phyloP scores from a whole-genome alignment of 1,284 basidiomycete genomes.

The Amylostereum areolatum region DNA sequence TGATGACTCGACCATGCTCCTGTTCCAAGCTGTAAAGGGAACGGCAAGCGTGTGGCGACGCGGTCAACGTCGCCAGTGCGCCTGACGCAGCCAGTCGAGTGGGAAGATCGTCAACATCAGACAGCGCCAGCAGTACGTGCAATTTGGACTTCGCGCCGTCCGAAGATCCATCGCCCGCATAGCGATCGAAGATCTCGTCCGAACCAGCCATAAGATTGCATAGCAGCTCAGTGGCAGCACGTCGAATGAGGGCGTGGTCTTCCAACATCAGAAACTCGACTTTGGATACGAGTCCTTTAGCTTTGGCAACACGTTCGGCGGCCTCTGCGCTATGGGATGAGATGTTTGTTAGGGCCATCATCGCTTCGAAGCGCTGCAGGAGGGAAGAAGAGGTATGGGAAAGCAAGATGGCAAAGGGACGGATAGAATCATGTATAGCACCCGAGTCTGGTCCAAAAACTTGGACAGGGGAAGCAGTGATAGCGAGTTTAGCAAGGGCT shows the following conservation, averaged over 20 bases:
- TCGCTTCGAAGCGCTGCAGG: constrained; percentile 85
- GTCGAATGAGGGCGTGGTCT: constrained; percentile 75
- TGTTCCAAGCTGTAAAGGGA: constrained; percentile 57
- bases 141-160: constrained; percentile 55
- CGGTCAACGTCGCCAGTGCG: constrained; percentile 74
- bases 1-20: constrained; percentile 53
- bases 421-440: constrained; percentile 73
- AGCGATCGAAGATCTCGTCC: constrained; percentile 69
- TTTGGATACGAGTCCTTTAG: constrained; percentile 58
- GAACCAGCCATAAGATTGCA: constrained; percentile 87
- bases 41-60: constrained; percentile 54
- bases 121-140: constrained; percentile 79
- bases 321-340: constrained; percentile 70
- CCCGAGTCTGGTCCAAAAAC: constrained; percentile 83
- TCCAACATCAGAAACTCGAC: constrained; percentile 82
- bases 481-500: constrained; percentile 88
- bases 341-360: constrained; percentile 95
- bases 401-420: constrained; percentile 70
- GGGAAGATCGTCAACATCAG: constrained; percentile 75
- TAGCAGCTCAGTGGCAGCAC: constrained; percentile 88
- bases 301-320: constrained; percentile 57
- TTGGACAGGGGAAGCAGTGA: constrained; percentile 84
- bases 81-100: constrained; percentile 85
- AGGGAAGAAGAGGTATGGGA: constrained; percentile 61
- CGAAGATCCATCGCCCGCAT: constrained; percentile 38